A percentile compares a stretch with the other conserved stretches of the same genome.
Evolutionary conservation across 805 yeast species (phyloP).

Genomic region (Kurtzmaniella cleridarum): DNA sequence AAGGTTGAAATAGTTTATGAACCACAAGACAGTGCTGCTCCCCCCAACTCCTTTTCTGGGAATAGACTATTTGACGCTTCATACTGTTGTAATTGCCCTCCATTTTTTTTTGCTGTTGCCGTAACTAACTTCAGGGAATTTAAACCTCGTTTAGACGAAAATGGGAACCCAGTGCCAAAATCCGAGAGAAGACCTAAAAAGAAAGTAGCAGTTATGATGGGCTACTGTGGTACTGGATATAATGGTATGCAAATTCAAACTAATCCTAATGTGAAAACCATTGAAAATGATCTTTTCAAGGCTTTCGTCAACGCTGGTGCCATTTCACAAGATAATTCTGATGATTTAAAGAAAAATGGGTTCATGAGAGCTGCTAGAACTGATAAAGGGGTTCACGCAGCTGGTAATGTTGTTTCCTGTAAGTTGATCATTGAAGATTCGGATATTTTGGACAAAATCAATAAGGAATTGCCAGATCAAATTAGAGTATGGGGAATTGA

Average conservation of each 20-base stretch:
- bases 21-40: too few species aligned
- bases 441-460: conserved; percentile 68
- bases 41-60: too few species aligned
- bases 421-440: conserved; percentile 82
- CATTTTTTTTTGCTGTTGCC: too few species aligned
- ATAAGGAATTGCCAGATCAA: conserved; percentile 71
- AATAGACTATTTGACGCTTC: too few species aligned
- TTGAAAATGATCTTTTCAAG: conserved; percentile 81
- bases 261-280: conserved; percentile 83
- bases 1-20: not conserved
- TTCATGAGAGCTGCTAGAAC: conserved; percentile 86
- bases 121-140: conserved; percentile 19
- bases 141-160: conserved; percentile 48
- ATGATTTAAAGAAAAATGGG: conserved; percentile 81
- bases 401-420: conserved; percentile 83
- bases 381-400: conserved; percentile 97
- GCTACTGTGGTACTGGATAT: conserved; percentile 95
- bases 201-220: conserved; percentile 85
- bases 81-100: too few species aligned
- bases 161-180: conserved; percentile 56
- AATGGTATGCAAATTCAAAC: conserved; percentile 84
- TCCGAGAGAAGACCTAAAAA: conserved; percentile 73
- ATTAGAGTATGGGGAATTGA: conserved; percentile 91
- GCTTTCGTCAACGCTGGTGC: conserved; percentile 88
- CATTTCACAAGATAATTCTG: conserved; percentile 77